Evolutionary conservation across 495 filamentous ascomycete genomes (phyloP).

Genomic region (Baudoinia panamericana): DNA sequence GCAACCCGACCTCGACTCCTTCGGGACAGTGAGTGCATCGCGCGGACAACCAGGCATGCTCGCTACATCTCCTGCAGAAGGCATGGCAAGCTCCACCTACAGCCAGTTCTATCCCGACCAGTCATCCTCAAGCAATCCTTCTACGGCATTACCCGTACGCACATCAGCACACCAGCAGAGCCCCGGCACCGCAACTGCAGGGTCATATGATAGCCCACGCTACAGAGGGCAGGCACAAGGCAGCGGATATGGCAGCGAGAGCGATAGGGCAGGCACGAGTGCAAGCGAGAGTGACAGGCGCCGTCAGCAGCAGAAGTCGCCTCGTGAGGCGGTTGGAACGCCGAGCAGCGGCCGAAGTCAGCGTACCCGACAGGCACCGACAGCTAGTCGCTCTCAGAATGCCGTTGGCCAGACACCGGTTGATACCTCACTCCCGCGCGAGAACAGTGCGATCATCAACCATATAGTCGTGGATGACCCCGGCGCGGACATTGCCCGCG

Average conservation of each 20-base stretch:
- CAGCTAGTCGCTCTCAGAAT: slow-evolving; percentile 34
- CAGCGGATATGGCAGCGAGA: slow-evolving; percentile 16
- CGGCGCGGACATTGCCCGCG: slow-evolving; percentile 62
- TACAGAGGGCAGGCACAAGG: slow-evolving; percentile 1
- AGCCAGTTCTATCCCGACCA: slow-evolving; percentile 20
- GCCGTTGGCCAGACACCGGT: slow-evolving; percentile 28
- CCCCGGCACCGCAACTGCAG: slow-evolving; percentile 10
- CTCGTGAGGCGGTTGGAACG: slow-evolving; percentile 29
- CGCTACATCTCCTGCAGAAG: slow-evolving; percentile 32
- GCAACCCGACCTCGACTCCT: slow-evolving; percentile 27
- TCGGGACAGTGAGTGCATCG: slow-evolving; percentile 31
- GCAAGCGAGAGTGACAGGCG: slow-evolving; percentile 23
- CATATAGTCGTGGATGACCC: slow-evolving; percentile 68
- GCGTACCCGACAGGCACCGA: slow-evolving; percentile 23
- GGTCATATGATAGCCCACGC: slow-evolving; percentile 15
- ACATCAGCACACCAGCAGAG: slow-evolving; percentile 45
- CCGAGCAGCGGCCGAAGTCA: slow-evolving; percentile 29
- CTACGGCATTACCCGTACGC: slow-evolving; percentile 39
- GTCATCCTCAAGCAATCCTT: slow-evolving; percentile 30
- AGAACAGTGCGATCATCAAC: slow-evolving; percentile 62
- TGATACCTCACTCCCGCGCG: slow-evolving; percentile 41
- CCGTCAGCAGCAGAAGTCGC: slow-evolving; percentile 29
- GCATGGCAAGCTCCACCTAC: slow-evolving; percentile 24
- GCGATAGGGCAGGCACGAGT: slow-evolving; percentile 18
- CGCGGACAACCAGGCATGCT: slow-evolving; percentile 27